Evolutionary conservation across 352 stramenopile genomes (phyloP), one percentile per base, ranked within the genome.

Genomic region (Pythium folliculosum): DNA sequence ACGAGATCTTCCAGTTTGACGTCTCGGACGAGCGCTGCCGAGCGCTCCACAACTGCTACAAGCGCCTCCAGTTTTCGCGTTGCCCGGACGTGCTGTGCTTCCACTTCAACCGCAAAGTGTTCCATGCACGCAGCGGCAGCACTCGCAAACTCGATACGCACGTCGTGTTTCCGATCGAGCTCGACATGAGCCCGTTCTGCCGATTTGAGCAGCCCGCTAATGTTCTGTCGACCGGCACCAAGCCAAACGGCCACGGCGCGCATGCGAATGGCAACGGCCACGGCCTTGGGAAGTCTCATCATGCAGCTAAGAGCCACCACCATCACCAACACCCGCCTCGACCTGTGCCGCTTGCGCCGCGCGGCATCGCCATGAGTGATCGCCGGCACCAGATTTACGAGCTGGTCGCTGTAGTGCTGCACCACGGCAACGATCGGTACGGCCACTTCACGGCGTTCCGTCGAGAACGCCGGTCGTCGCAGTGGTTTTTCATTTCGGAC

Each of bases 401-500:
- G 16, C 63, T 95, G 23, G 76, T 79, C 23, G 87, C 89, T 0
- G 87, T 96, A 17, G 88, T 96, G 58, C 63, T 95, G 23, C 89
- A 96, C 69, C 87, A 95, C 43, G 89, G 89, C n/a, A 94, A 92
- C 62, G 86, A 94, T 47, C 80, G 87, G 21, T 84, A 74, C 65
- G 89, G 89, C 30, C 89, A 96, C 67, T 96, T 95, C 72, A 95
- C 86, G 27, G 87, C 86, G 48, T 96, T 89, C 50, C 84, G 89
- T 3, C 86, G 87, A 14, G 70, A 88, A 10, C 71, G 71, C 4
- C 72, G 65, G 38, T 60, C 65, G 2, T 72, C 68, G 16, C 82
- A 93, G 67, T 96, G 89, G 89, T 94, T 95, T 47, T 94, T 92
- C 51, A 76, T 94, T 47, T 96, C 89, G 53, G 89, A 96, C 71